phyloP scores from a whole-genome alignment of 306 rosid genomes.

The Herpetospermum pedunculosum region DNA sequence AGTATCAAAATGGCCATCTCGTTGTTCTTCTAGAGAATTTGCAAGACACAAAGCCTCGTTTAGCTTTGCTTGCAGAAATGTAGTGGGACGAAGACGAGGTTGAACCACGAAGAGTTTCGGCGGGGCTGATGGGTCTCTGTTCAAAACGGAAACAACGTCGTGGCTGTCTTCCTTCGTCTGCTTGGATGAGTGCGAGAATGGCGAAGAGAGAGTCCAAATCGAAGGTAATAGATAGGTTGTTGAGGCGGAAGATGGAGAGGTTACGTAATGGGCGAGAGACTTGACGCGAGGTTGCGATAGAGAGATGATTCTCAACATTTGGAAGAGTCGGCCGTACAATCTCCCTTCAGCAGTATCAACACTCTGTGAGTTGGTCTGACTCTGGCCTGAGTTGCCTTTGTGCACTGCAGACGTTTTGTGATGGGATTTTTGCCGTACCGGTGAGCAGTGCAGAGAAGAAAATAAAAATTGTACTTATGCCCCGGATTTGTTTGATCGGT shows the following conservation, averaged over 20 bases:
- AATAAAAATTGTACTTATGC: no score
- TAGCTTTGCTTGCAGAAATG: conserved; percentile 60
- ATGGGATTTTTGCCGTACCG: no score
- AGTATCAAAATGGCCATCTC: conserved; percentile 47
- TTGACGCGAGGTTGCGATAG: conserved; percentile 13
- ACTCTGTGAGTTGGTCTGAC: not conserved
- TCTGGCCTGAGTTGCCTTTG: not conserved
- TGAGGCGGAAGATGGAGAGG: conserved; percentile 9
- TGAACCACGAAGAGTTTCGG: conserved; percentile 82
- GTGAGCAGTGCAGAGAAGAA: no score
- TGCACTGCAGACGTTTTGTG: no score
- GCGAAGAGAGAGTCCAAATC: conserved; percentile 12
- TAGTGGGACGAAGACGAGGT: conserved; percentile 68
- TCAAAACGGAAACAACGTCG: conserved; percentile 20
- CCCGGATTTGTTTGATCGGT: no score
- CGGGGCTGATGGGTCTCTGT: conserved; percentile 26
- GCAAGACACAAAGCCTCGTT: conserved; percentile 91
- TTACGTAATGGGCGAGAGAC: conserved; percentile 19
- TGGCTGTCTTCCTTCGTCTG: conserved; percentile 18
- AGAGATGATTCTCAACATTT: conserved; percentile 36
- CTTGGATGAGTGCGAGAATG: conserved; percentile 25
- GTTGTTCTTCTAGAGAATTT: conserved; percentile 73
- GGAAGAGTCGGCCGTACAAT: not conserved
- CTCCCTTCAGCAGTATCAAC: not conserved
- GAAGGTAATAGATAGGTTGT: conserved; percentile 8